Evolutionary conservation across 1,284 basidiomycete genomes (phyloP).

Genomic region (Polyporus tsugae): DNA sequence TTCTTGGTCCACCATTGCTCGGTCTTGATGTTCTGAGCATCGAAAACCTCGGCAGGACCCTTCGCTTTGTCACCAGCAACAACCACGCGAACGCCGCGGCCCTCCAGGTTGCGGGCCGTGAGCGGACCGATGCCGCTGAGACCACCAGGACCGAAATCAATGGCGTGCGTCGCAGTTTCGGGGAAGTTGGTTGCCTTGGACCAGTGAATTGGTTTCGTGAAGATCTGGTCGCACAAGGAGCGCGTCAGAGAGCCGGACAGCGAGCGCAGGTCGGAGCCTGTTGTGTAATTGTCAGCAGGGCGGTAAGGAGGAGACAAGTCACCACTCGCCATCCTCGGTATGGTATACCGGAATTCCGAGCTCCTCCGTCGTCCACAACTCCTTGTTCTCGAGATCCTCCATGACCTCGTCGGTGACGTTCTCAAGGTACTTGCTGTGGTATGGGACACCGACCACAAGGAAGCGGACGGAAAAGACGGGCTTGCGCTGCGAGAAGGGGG

Average conservation of each 20-base stretch:
- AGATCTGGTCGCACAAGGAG: conserved; percentile 93
- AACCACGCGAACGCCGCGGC: conserved; percentile 90
- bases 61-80: conserved; percentile 88
- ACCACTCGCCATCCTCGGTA: conserved; percentile 85
- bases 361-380: conserved; percentile 82
- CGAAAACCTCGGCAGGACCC: conserved; percentile 87
- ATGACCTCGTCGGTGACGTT: conserved; percentile 82
- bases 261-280: conserved; percentile 85
- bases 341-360: conserved; percentile 90
- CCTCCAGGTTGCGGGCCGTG: conserved; percentile 91
- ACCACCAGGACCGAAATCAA: conserved; percentile 98
- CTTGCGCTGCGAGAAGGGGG: conserved; percentile 94
- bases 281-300: background rate
- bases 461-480: conserved; percentile 94
- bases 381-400: conserved; percentile 80
- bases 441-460: conserved; percentile 94
- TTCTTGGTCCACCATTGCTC: conserved; percentile 94
- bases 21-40: conserved; percentile 68
- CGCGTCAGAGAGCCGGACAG: conserved; percentile 74
- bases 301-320: background rate
- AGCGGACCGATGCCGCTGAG: conserved; percentile 93
- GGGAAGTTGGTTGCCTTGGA: conserved; percentile 89
- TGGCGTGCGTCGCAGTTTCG: conserved; percentile 88
- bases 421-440: conserved; percentile 90
- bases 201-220: conserved; percentile 94